Percentiles rank a stretch among this genome's conserved stretches.
These are phyloP conservation scores for Taiozyma onychis DNA, from an alignment of 1,139 yeast genomes.

Conservation along the genomic window DNA sequence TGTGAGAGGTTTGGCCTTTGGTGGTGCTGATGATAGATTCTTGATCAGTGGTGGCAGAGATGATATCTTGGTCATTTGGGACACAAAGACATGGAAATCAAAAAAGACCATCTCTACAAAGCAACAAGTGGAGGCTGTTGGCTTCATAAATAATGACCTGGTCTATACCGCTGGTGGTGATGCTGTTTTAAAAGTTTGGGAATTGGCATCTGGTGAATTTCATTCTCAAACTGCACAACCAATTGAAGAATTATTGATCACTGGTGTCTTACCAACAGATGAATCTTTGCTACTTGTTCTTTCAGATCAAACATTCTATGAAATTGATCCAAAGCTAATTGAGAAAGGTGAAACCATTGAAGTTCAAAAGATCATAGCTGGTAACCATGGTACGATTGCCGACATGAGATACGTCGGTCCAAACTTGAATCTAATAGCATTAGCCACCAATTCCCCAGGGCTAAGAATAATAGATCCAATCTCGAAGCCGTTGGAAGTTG, in stretches of 20 bases:
- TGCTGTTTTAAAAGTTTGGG: slow-evolving; percentile 62
- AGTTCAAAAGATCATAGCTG: slow-evolving; percentile 59
- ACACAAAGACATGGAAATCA: slow-evolving; percentile 46
- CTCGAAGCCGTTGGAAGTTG: slow-evolving; percentile 52
- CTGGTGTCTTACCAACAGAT: slow-evolving; percentile 44
- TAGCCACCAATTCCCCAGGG: slow-evolving; percentile 95
- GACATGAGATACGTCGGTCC: slow-evolving; percentile 80
- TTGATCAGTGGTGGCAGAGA: slow-evolving; percentile 90
- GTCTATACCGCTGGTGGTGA: slow-evolving; percentile 91
- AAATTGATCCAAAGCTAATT: slow-evolving; percentile 35
- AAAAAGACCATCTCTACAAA: slow-evolving; percentile 63
- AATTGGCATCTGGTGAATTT: slow-evolving; percentile 46
- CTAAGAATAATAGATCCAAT: slow-evolving; percentile 61
- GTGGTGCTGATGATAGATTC: slow-evolving; percentile 40
- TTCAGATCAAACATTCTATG: slow-evolving; percentile 79
- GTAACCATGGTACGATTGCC: slow-evolving; percentile 94
- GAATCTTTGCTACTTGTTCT: slow-evolving; percentile 40
- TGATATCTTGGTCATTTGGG: slow-evolving; percentile 58
- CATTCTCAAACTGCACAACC: slow-evolving; percentile 57
- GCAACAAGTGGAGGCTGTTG: slow-evolving; percentile 79
- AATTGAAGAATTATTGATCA: slow-evolving; percentile 63
- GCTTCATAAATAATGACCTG: slow-evolving; percentile 69
- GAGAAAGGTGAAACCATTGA: slow-evolving; percentile 34
- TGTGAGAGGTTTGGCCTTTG: slow-evolving; percentile 79
- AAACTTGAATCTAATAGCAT: slow-evolving; percentile 47